Evolutionary conservation across 2,329 filamentous ascomycete species (phyloP).

Genomic region (Fusarium nelsonii): DNA sequence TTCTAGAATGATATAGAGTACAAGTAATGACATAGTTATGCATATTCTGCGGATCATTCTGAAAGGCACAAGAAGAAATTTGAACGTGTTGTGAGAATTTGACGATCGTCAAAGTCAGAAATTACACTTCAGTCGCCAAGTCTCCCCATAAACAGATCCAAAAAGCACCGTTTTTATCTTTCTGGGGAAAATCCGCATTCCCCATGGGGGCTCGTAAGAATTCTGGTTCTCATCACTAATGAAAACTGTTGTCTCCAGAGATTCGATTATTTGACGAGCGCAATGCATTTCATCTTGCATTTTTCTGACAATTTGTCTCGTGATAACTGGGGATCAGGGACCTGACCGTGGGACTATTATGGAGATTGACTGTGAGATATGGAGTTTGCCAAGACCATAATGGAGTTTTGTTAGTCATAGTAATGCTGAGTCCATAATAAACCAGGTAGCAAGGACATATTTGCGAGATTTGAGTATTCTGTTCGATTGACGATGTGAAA

Average conservation of each 20-base stretch:
- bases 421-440: conserved; percentile 24
- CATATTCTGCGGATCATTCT: conserved; percentile 9
- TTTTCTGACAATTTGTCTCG: conserved; percentile 13
- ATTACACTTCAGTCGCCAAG: neutral
- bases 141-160: neutral
- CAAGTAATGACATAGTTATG: conserved; percentile 6
- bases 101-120: neutral
- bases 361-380: conserved; percentile 19
- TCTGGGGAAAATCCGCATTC: conserved; percentile 31
- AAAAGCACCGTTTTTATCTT: neutral
- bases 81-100: neutral
- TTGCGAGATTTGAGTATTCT: neutral
- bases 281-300: neutral
- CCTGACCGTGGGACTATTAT: conserved; percentile 29
- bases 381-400: conserved; percentile 29
- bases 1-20: conserved; percentile 24
- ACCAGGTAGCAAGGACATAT: conserved; percentile 12
- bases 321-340: conserved; percentile 32
- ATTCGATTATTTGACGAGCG: neutral
- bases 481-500: neutral
- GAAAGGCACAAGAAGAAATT: neutral
- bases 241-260: conserved; percentile 5
- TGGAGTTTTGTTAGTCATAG: conserved; percentile 35
- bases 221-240: conserved; percentile 29
- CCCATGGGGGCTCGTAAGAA: conserved; percentile 20